Percentiles rank a stretch among this genome's conserved stretches.
These are phyloP conservation scores for Ceriops tagal DNA, from an alignment of 345 rosid species.

Conservation along the genomic window DNA sequence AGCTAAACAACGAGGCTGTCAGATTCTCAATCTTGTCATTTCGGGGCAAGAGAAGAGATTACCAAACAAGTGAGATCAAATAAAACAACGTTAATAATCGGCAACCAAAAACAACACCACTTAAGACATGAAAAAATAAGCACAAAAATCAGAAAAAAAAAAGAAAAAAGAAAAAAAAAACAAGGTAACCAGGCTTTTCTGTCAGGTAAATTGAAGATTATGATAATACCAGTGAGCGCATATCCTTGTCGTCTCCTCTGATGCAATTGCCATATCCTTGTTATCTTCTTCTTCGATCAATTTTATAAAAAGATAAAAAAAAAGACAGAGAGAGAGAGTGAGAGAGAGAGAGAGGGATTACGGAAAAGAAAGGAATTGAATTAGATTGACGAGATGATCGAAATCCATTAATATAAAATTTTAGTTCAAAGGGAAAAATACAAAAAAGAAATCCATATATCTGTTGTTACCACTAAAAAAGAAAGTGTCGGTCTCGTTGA, in stretches of 20 bases:
- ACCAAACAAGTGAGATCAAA: neutral
- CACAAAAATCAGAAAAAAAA: neutral
- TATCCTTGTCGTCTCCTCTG: constrained; percentile 58
- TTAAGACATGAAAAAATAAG: neutral
- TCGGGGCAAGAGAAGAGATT: no score
- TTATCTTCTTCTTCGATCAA: constrained; percentile 18
- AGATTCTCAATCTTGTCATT: no score
- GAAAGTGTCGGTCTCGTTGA: neutral
- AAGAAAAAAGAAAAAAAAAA: constrained; percentile 2
- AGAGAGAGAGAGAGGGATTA: neutral
- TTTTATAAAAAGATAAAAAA: neutral
- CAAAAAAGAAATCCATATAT: no score
- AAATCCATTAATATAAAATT: no score
- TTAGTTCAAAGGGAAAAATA: no score
- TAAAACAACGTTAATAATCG: neutral
- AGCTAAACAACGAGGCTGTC: no score
- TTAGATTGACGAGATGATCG: no score
- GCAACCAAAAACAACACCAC: neutral
- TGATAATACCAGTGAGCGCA: constrained; percentile 77
- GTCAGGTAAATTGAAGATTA: neutral
- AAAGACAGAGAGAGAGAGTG: neutral
- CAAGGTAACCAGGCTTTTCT: neutral
- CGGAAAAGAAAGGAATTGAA: neutral
- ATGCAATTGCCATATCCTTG: constrained; percentile 50
- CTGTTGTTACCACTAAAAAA: neutral